phyloP scores from a whole-genome alignment of 164 flowering plant genomes.

The Hamamelis virginiana region DNA sequence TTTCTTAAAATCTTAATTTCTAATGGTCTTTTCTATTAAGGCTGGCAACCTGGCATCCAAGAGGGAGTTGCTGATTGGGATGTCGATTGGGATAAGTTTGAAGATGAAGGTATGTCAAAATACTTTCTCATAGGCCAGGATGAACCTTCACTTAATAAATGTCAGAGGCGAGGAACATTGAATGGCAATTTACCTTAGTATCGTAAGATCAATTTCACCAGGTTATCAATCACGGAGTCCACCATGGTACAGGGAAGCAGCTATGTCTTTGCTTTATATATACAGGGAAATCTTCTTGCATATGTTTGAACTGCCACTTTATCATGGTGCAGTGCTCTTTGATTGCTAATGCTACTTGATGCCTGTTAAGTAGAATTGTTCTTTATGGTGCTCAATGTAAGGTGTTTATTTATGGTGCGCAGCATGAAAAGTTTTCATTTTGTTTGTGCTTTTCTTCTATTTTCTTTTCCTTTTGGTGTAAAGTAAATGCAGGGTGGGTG shows the following conservation, averaged over 20 bases:
- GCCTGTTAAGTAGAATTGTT: neutral
- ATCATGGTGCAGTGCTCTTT: neutral
- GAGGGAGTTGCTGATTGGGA: conserved; percentile 55
- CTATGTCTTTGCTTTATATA: neutral
- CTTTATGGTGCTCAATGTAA: neutral
- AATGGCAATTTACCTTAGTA: neutral
- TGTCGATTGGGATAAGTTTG: conserved; percentile 55
- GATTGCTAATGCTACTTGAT: neutral
- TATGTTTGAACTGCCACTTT: conserved; percentile 1
- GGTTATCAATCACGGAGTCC: neutral
- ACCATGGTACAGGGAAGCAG: neutral
- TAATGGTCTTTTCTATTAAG: conserved; percentile 19
- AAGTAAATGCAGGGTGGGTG: neutral
- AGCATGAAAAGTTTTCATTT: too few species aligned
- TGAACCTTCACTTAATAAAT: too few species aligned
- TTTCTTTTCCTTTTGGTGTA: too few species aligned
- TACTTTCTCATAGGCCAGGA: neutral
- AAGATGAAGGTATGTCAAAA: conserved; percentile 41
- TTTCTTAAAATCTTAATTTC: neutral
- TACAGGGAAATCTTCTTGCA: neutral
- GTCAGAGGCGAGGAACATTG: neutral
- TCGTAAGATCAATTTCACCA: too few species aligned
- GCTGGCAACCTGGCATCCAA: conserved; percentile 57
- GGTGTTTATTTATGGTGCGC: neutral
- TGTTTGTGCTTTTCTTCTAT: too few species aligned